Evolutionary conservation across 2,329 filamentous ascomycete species (phyloP), one percentile per base, ranked within the genome.

Genomic region (Ophiocordyceps robertsii): DNA sequence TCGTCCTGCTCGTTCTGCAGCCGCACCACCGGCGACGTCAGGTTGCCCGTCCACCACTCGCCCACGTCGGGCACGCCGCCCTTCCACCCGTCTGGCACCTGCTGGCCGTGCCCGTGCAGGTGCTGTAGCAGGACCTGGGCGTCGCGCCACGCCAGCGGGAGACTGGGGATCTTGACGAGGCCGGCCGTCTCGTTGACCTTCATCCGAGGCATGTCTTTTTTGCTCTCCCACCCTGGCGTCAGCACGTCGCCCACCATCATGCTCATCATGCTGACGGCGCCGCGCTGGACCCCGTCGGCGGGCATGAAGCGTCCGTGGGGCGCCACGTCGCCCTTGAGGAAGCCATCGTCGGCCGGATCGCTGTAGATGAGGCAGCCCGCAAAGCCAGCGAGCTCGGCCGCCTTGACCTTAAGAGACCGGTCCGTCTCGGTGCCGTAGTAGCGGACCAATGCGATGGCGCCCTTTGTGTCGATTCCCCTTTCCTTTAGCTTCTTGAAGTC

Each of bases 191-290:
- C 75, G 19, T 82, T 75, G 17, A 79, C 74, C 40, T 76, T 70
- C 53, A 92, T 69, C 40, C 86, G 75, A 37, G 80, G 74, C 36
- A 75, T 65, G 7, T 75, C 74, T 50, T 76, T 70, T 38, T 73
- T 79, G 60, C 82, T 88, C 45, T 85, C 80, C 70, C 80, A 89
- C 5, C 89, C 89, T 3, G 92, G 92, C 0, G 87, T 94, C 37
- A 96, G 71, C n/a, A 89, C 82, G 61, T 98, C 92, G 32, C 92
- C 92, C 1, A 93, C 64, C 4, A 95, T 76, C 77, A 81, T 88
- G 55, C 79, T 89, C 65, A 77, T 83, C 52, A 94, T 64, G 47
- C 82, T 82, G 24, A 95, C 92, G 5, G 78, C 75, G 4, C 83
- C 89, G 55, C 90, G 73, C 58, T 92, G 86, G 3, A 95, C 84